Base-by-base conservation (phyloP, 306 rosid genomes). In the Psophocarpus tetragonolobus region DNA sequence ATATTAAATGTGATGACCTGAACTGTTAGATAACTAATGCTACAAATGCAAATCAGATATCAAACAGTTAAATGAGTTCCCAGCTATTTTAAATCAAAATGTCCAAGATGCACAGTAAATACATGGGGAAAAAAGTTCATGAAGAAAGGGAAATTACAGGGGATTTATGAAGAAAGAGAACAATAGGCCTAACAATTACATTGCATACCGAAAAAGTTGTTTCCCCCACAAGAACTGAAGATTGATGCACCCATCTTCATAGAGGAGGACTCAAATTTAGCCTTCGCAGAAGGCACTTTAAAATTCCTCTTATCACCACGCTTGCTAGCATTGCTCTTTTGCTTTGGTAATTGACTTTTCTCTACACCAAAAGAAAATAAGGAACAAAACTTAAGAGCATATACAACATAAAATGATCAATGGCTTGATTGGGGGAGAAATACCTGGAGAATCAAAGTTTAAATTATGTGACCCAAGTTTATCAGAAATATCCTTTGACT, bases 261-360 rank as follows among this genome's bases (percentile, higher is more conserved):
- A 18, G 94, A 86, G 60, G 87, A 85, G 67, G 94, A 87, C 72
- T 96, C 98, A 44, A 86, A 85, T 86, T 90, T 96, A 71, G 87
- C 70, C 91, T 88, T 96, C 5, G 81, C 62, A 33, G 80, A 80
- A 53, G 92, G 91, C 67, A 85, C 87, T 84, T 89, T 92, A 77
- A 82, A 83, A 86, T 71, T 90, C 85, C 86, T 91, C 89, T 84
- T 91, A 81, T 92, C 98, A 56, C 90, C 87, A 67, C 99, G 91
- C 88, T 90, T 92, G 89, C 84, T 87, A 57, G 68, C 30, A 81
- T 67, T 88, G 60, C 77, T 90, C 87, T 86, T 92, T 75, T 91
- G 99, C 87, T 86, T 96, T 72, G 65, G 77, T 66, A 74, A 68
- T 51, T 87, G 96, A 81, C 80, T 58, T 83, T 88, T 91, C 80